These are phyloP conservation scores for Aschersonia sp. DNA, from an alignment of 2,329 filamentous ascomycete genomes.

Conservation along the genomic window DNA sequence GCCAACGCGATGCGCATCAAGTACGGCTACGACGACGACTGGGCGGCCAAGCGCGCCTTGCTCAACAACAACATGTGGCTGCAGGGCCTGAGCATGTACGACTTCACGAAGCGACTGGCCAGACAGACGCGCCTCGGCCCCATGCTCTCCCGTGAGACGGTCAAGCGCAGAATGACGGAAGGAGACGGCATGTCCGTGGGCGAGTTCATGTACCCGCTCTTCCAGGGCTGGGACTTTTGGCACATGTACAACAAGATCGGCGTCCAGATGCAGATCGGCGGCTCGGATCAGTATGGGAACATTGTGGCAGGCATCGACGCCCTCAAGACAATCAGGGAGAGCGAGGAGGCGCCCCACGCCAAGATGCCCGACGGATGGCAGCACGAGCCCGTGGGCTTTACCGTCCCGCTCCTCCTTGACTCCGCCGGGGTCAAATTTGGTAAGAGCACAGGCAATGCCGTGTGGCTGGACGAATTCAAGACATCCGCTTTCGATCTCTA, in stretches of 20 bases:
- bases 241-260: constrained; percentile 54
- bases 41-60: constrained; percentile 52
- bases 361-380: constrained; percentile 26
- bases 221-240: constrained; percentile 98
- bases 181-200: constrained; percentile 89
- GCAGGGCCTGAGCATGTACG: constrained; percentile 53
- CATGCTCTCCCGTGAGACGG: constrained; percentile 83
- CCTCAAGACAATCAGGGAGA: constrained; percentile 57
- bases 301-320: constrained; percentile 82
- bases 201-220: constrained; percentile 83
- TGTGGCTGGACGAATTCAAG: constrained; percentile 79
- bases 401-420: constrained; percentile 79
- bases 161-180: constrained; percentile 69
- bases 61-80: constrained; percentile 81
- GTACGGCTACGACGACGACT: constrained; percentile 48
- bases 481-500: constrained; percentile 80
- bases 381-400: constrained; percentile 65
- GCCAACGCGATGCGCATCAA: constrained; percentile 51
- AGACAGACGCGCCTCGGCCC: constrained; percentile 62
- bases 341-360: constrained; percentile 29
- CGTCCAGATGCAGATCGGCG: constrained; percentile 79
- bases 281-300: constrained; percentile 92
- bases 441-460: constrained; percentile 83
- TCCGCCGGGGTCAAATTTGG: constrained; percentile 81
- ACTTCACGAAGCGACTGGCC: constrained; percentile 63